A percentile compares a stretch with the other conserved stretches of the same genome.
These are phyloP conservation scores for Echria macrotheca DNA, from an alignment of 495 filamentous ascomycete genomes.

Conservation along the genomic window DNA sequence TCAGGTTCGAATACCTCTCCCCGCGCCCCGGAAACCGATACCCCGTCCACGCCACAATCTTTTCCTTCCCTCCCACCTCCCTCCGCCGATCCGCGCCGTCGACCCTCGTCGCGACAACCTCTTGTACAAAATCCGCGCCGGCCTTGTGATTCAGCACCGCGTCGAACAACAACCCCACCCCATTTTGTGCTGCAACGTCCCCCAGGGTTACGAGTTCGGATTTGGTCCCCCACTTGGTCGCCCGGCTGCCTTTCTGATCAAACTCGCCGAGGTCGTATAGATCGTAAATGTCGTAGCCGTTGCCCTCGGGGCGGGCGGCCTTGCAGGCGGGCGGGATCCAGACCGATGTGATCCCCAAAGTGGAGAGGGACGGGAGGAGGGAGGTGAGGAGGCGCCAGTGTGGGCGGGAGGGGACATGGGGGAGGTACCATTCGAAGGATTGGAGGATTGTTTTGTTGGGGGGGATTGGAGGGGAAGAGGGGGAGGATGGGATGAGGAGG, in stretches of 20 bases:
- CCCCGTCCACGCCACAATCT: slow-evolving; percentile 65
- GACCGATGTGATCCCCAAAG: slow-evolving; percentile 57
- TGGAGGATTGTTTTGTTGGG: slow-evolving; percentile 61
- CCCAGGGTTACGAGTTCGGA: slow-evolving; percentile 52
- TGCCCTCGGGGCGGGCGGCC: slow-evolving; percentile 53
- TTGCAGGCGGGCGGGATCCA: slow-evolving; percentile 79
- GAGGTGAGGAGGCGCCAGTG: slow-evolving; percentile 59
- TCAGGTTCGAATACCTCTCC: slow-evolving; percentile 52
- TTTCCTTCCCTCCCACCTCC: slow-evolving; percentile 42
- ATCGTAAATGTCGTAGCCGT: slow-evolving; percentile 76
- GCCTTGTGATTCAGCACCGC: slow-evolving; percentile 75
- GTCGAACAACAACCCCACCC: slow-evolving; percentile 63
- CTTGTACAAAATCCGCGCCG: slow-evolving; percentile 58
- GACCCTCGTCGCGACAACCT: slow-evolving; percentile 53
- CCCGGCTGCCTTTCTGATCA: slow-evolving; percentile 58
- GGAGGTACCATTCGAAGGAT: slow-evolving; percentile 73
- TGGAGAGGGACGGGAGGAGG: slow-evolving; percentile 50
- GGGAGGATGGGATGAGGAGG: slow-evolving; percentile 3
- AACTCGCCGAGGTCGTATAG: slow-evolving; percentile 81
- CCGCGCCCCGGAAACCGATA: slow-evolving; percentile 61
- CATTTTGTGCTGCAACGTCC: slow-evolving; percentile 40
- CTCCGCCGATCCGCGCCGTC: slow-evolving; percentile 53
- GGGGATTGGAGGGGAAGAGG: slow-evolving; percentile 9
- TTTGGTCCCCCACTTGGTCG: slow-evolving; percentile 67
- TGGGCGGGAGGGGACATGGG: slow-evolving; percentile 54